Base-by-base conservation (phyloP, 805 yeast species). In the Schizosaccharomyces cryophilus region DNA sequence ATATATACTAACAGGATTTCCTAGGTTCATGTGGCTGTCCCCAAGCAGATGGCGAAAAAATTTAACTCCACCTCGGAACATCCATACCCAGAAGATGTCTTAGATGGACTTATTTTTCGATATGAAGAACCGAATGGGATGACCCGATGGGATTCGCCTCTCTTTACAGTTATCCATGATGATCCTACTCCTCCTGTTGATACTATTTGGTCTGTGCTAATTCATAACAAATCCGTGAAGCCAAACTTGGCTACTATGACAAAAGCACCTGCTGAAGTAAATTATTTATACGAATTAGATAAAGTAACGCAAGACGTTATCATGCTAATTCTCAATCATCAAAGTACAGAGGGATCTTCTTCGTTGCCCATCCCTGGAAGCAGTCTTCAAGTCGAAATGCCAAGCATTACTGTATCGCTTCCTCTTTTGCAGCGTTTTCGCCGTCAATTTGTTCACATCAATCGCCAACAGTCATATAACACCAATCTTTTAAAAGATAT, bases 141-240 rank as follows among this genome's bases (percentile, higher is more conserved):
- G 67, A 80, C 83, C 31, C 73, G 96, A 63, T 93, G 98, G 98
- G 98, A 93, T 68, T 81, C 95, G 3, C 98, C 98, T 5, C 73
- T 90, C 63, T 82, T 88, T 68, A 80, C 87, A 0, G 71, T 89
- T 0, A 78, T 81, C 2, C 77, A 74, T 66, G 80, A 78, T 60
- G 82, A 83, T 40, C 73, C 73, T 17, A 42, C 40, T 4, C 38
- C 62, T 5, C 42, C 61, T 9, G 85, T 88, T 0, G 84, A 83
- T 1, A 85, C 80, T 19, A 77, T 93, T 1, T 72, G 74, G 70
- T 73, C 74, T 24, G 68, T 73, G 2, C 69, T 85, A 63, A 76
- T 79, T 60, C 77, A 66, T 51, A 62, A 64, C 26, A 79, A 69
- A 77, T 85, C 61, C 75, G 85, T 61, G 79, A 82, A 73, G 9